These are phyloP conservation scores for Alternaria triticimaculans DNA, from an alignment of 2,329 filamentous ascomycete species.

Conservation along the genomic window DNA sequence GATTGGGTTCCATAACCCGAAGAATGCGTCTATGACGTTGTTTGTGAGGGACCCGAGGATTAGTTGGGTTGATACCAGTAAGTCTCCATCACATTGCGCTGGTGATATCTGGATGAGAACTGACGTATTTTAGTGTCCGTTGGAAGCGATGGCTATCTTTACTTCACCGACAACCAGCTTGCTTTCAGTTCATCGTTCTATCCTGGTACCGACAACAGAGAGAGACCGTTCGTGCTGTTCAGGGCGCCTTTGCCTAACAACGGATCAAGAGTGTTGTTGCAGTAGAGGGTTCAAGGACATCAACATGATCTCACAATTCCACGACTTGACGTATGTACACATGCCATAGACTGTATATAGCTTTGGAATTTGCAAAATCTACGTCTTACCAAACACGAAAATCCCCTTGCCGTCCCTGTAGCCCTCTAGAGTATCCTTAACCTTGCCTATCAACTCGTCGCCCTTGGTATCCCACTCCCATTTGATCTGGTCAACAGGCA, in stretches of 20 bases:
- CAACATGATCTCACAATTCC: too few species aligned
- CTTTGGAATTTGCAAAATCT: background rate
- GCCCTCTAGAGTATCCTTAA: conserved; percentile 82
- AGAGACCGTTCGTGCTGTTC: conserved; percentile 54
- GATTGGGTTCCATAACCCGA: conserved; percentile 52
- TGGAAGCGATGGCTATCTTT: conserved; percentile 57
- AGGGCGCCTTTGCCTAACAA: conserved; percentile 51
- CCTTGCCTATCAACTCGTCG: conserved; percentile 71
- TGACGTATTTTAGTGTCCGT: conserved; percentile 39
- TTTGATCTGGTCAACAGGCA: conserved; percentile 78
- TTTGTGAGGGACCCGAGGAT: conserved; percentile 57
- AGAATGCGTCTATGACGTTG: conserved; percentile 51
- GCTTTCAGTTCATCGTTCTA: conserved; percentile 46
- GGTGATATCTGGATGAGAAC: background rate
- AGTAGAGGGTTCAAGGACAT: too few species aligned
- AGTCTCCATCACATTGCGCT: conserved; percentile 4
- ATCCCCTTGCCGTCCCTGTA: conserved; percentile 89
- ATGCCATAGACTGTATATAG: background rate
- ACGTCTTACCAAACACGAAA: conserved; percentile 73
- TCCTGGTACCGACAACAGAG: conserved; percentile 52
- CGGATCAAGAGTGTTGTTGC: conserved; percentile 49
- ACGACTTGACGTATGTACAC: background rate
- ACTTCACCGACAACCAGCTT: conserved; percentile 62
- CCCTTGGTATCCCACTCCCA: conserved; percentile 86
- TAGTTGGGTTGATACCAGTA: conserved; percentile 59